Evolutionary conservation across 2,329 filamentous ascomycete species (phyloP).

Genomic region (Shiraia sp.): DNA sequence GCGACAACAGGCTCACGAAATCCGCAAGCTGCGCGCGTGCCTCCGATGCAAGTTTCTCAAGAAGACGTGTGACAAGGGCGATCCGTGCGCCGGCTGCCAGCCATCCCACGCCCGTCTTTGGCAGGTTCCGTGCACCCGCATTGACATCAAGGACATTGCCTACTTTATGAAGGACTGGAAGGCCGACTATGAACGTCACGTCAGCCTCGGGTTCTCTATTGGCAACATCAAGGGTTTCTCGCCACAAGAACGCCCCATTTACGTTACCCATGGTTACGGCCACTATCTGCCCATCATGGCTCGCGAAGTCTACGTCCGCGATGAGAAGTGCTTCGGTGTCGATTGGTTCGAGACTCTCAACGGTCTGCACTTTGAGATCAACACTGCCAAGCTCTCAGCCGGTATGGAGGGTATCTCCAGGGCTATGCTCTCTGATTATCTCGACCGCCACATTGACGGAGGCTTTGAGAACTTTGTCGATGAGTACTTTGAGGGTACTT

Average conservation of each 20-base stretch:
- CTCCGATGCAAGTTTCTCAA: constrained; percentile 97
- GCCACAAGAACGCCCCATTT: constrained; percentile 67
- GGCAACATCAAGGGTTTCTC: constrained; percentile 91
- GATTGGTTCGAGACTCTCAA: constrained; percentile 89
- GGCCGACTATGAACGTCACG: constrained; percentile 91
- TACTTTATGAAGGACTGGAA: constrained; percentile 99
- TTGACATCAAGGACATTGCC: constrained; percentile 97
- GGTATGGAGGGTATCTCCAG: constrained; percentile 85
- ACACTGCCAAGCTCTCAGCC: constrained; percentile 85
- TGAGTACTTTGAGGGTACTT: constrained; percentile 93
- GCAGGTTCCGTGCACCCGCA: constrained; percentile 97
- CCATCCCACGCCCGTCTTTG: constrained; percentile 93
- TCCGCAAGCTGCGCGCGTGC: constrained; percentile 91
- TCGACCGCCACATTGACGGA: constrained; percentile 91
- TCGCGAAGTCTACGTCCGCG: constrained; percentile 87
- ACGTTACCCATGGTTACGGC: constrained; percentile 95
- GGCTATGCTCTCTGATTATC: constrained; percentile 82
- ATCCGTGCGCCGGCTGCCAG: constrained; percentile 93
- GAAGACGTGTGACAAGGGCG: constrained; percentile 98
- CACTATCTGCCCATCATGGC: constrained; percentile 91
- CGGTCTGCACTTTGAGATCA: constrained; percentile 79
- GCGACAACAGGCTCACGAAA: constrained; percentile 94
- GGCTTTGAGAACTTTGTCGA: constrained; percentile 93
- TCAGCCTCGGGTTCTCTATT: constrained; percentile 83
- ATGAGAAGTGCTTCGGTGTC: constrained; percentile 89